Evolutionary conservation across 2,329 filamentous ascomycete genomes (phyloP).

Genomic region (Xylaria sp.): DNA sequence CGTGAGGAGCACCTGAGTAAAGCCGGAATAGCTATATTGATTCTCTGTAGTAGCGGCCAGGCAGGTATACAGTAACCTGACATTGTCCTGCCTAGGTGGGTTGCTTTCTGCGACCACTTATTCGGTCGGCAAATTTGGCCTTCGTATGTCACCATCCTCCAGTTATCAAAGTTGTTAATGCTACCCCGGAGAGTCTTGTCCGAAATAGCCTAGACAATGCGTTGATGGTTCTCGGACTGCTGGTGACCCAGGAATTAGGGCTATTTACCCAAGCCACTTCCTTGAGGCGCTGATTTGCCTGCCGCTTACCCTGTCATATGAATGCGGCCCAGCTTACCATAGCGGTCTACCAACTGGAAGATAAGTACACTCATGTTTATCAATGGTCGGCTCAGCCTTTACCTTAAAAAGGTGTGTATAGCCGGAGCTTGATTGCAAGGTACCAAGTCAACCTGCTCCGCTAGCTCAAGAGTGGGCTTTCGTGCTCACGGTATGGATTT

Average conservation of each 20-base stretch:
- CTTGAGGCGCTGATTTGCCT: background rate
- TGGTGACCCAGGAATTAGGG: background rate
- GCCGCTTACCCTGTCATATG: background rate
- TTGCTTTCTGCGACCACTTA: slow-evolving; percentile 8
- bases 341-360: background rate
- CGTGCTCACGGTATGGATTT: background rate
- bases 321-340: slow-evolving; percentile 3
- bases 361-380: background rate
- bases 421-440: background rate
- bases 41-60: slow-evolving; percentile 17
- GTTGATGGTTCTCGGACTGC: background rate
- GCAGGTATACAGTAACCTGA: slow-evolving; percentile 8
- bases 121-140: slow-evolving; percentile 17
- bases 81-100: slow-evolving; percentile 1
- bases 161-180: background rate
- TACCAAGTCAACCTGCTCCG: background rate
- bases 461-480: slow-evolving; percentile 16
- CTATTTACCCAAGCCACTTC: background rate
- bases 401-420: background rate
- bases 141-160: background rate
- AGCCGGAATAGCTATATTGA: slow-evolving; percentile 4
- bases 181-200: background rate
- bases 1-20: background rate
- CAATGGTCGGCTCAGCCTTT: background rate
- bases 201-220: background rate